These are phyloP conservation scores for Trichoderma oligosporum DNA, from an alignment of 2,329 filamentous ascomycete genomes.

Conservation along the genomic window DNA sequence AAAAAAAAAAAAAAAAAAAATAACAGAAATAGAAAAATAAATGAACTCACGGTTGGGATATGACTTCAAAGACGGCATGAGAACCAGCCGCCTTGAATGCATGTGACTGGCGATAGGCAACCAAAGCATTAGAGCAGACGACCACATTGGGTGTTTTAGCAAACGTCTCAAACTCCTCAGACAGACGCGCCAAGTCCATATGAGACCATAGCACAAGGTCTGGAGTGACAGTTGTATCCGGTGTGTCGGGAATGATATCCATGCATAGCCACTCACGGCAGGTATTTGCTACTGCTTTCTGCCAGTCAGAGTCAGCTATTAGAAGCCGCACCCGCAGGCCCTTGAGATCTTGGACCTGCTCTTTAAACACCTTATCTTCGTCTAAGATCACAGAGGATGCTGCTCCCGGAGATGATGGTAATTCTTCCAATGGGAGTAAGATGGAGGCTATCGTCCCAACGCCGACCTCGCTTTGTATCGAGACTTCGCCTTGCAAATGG, in stretches of 20 bases:
- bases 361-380: conserved; percentile 30
- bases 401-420: neutral
- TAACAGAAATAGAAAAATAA: neutral
- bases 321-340: conserved; percentile 31
- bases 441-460: conserved; percentile 31
- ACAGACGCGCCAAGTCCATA: conserved; percentile 17
- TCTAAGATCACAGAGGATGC: neutral
- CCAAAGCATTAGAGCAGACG: conserved; percentile 31
- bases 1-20: neutral
- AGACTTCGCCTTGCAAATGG: conserved; percentile 55
- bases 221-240: conserved; percentile 17
- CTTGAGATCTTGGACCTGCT: conserved; percentile 28
- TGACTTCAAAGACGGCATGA: conserved; percentile 33
- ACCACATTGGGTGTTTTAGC: conserved; percentile 28
- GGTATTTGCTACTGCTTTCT: conserved; percentile 25
- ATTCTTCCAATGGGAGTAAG: conserved; percentile 6
- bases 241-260: conserved; percentile 26
- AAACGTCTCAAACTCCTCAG: conserved; percentile 1
- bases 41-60: conserved; percentile 36
- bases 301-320: conserved; percentile 17
- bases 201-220: conserved; percentile 29
- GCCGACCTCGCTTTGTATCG: conserved; percentile 46
- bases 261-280: conserved; percentile 35
- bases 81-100: conserved; percentile 22
- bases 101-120: conserved; percentile 27